phyloP scores from a whole-genome alignment of 768 basidiomycete species.

The Naematelia encephala region DNA sequence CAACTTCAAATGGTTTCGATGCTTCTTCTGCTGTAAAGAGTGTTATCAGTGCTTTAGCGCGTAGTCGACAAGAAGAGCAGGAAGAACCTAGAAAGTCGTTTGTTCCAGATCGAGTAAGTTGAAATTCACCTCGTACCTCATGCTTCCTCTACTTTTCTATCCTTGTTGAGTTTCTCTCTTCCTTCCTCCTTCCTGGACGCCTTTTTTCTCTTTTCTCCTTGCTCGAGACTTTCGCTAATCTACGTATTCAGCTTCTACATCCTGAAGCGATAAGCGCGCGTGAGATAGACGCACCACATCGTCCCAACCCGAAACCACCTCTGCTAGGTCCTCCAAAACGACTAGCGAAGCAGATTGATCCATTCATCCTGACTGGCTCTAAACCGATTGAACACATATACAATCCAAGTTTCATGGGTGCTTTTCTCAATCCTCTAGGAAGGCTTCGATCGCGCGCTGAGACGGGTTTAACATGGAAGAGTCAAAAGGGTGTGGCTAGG shows the following conservation, averaged over 20 bases:
- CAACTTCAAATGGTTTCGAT: background rate
- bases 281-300: background rate
- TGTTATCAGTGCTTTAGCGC: background rate
- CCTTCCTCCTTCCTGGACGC: background rate
- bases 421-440: conserved; percentile 43
- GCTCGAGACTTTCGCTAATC: background rate
- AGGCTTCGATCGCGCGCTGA: conserved; percentile 67
- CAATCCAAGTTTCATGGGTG: conserved; percentile 33
- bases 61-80: background rate
- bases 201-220: background rate
- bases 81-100: background rate
- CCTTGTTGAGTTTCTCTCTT: background rate
- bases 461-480: conserved; percentile 72
- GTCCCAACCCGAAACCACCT: conserved; percentile 34
- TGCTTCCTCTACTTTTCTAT: no score
- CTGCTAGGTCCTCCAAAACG: conserved; percentile 60
- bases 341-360: conserved; percentile 61
- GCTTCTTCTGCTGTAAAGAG: background rate
- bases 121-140: no score
- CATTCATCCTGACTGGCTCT: conserved; percentile 67
- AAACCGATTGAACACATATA: conserved; percentile 68
- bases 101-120: background rate
- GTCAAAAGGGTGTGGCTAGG: conserved; percentile 73
- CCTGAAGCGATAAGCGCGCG: background rate
- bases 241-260: background rate